These are phyloP conservation scores for Rhodotorula graminis DNA, from an alignment of 768 basidiomycete genomes.

Conservation along the genomic window DNA sequence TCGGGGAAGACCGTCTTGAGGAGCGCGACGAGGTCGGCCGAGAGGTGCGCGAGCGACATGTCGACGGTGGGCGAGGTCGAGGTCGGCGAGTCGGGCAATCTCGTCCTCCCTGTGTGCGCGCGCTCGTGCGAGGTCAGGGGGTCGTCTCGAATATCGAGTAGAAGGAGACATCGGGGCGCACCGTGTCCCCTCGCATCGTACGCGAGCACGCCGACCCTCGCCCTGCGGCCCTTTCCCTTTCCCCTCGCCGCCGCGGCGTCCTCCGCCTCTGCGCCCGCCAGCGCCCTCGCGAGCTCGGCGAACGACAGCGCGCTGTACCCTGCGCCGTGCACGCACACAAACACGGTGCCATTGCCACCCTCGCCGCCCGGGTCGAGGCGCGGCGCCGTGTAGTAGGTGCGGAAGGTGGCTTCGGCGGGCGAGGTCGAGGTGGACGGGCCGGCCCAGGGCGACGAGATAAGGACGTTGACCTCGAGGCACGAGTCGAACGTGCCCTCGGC, in stretches of 20 bases:
- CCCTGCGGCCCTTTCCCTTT: slow-evolving; percentile 38
- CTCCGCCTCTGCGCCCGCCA: slow-evolving; percentile 54
- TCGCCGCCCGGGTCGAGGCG: not conserved
- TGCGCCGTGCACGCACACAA: slow-evolving; percentile 92
- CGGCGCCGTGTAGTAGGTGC: slow-evolving; percentile 48
- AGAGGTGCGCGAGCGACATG: slow-evolving; percentile 67
- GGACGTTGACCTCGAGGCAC: slow-evolving; percentile 70
- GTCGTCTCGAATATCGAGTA: no score
- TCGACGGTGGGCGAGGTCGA: slow-evolving; percentile 50
- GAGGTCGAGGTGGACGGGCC: not conserved
- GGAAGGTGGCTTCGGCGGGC: slow-evolving; percentile 56
- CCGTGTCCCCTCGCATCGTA: slow-evolving; percentile 85
- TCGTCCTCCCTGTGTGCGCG: slow-evolving; percentile 60
- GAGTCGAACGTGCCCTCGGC: slow-evolving; percentile 70
- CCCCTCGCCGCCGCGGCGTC: no score
- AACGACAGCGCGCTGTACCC: slow-evolving; percentile 90
- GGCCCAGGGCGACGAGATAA: slow-evolving; percentile 40
- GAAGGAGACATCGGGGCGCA: slow-evolving; percentile 48
- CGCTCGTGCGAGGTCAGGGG: not conserved
- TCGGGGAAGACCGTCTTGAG: slow-evolving; percentile 67
- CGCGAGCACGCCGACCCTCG: slow-evolving; percentile 73
- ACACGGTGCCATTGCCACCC: slow-evolving; percentile 54
- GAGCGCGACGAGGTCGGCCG: slow-evolving; percentile 67
- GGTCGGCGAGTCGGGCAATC: slow-evolving; percentile 46
- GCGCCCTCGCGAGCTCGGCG: slow-evolving; percentile 80